A percentile compares a stretch with the other conserved stretches of the same genome.
Conservation (phyloP, 352 stramenopile genomes). For the Phytopythium kandeliae region DNA sequence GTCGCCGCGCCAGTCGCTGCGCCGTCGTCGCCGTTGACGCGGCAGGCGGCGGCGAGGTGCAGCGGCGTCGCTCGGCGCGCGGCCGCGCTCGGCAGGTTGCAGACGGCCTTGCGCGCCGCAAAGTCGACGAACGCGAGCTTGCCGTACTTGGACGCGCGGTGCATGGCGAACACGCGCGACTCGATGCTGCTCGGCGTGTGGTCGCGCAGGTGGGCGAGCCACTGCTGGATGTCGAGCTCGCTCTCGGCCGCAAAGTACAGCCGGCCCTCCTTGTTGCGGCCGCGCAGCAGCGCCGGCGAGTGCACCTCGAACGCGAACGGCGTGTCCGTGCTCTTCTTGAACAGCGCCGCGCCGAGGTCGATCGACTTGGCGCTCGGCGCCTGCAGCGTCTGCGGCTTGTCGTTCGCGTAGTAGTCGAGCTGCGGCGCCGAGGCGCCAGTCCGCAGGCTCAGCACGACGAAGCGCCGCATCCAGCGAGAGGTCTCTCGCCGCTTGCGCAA, state of each 20-base stretch:
- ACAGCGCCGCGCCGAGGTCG: conserved; percentile 53
- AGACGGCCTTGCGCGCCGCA: conserved; percentile 31
- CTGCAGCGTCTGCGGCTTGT: conserved; percentile 34
- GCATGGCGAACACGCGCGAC: conserved; percentile 76
- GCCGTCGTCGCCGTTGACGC: background rate
- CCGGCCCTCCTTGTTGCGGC: conserved; percentile 83
- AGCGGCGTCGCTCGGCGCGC: conserved; percentile 43
- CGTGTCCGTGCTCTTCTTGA: conserved; percentile 79
- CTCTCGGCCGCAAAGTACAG: conserved; percentile 83
- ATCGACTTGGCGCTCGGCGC: conserved; percentile 43
- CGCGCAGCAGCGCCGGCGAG: conserved; percentile 76
- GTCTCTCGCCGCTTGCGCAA: conserved; percentile 75
- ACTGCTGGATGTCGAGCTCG: conserved; percentile 87
- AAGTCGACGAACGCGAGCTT: conserved; percentile 69
- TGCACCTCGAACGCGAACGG: conserved; percentile 87
- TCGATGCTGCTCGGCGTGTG: conserved; percentile 69
- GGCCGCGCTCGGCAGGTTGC: conserved; percentile 24
- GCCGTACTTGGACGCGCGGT: conserved; percentile 47
- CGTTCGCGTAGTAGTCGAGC: conserved; percentile 65
- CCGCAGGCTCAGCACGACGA: conserved; percentile 47
- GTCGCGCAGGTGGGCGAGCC: conserved; percentile 81
- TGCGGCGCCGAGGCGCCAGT: conserved; percentile 19
- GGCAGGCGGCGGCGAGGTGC: conserved; percentile 52
- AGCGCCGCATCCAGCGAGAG: conserved; percentile 78
- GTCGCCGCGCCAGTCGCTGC: background rate